Evolutionary conservation across 768 basidiomycete species (phyloP), one percentile per base, ranked within the genome.

Genomic region (Coprinopsis cinerea): DNA sequence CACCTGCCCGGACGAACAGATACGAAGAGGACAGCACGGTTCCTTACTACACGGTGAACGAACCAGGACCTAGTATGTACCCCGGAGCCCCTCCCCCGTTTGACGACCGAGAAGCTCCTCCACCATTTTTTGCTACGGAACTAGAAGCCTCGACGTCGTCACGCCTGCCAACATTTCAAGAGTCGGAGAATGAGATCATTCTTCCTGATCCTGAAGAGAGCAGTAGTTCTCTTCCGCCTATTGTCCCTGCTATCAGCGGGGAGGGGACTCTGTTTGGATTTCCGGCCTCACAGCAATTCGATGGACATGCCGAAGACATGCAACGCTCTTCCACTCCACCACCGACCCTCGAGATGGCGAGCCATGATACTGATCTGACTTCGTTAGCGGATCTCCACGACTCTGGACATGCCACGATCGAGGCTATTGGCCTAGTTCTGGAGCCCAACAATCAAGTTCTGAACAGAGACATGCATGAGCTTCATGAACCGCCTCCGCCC

Each of bases 251-350:
- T 25, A 78, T 89, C 45, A 66, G 71, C 13, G 90, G 90, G 18
- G 90, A 92, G 71, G 90, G 90, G n/a, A 59, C 69, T 4, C 61
- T 81, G 11, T 92, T 89, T 66, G 90, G 90, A 0, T 92, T 92
- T 60, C 57, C 67, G 18, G 65, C 81, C 20, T 72, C 75, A 9
- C 77, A 88, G 44, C 88, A 91, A 54, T 92, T 91, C 57, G 88
- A 91, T 59, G 90, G 90, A 6, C 83, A 90, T 61, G 73, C 79
- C 0, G 82, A 86, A 53, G 80, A 84, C 27, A 67, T 86, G 61
- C 78, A 75, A 55, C 77, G 79, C 53, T 68, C 78, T 17, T 66
- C 74, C 17, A 87, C 85, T 3, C 88, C 88, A 1, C 88, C 88
- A 18, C 88, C 88, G 6, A 75, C 84, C 2, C 69, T 89, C 47